These are phyloP conservation scores for Wickerhamiella nectarea DNA, from an alignment of 805 yeast genomes.

Conservation along the genomic window DNA sequence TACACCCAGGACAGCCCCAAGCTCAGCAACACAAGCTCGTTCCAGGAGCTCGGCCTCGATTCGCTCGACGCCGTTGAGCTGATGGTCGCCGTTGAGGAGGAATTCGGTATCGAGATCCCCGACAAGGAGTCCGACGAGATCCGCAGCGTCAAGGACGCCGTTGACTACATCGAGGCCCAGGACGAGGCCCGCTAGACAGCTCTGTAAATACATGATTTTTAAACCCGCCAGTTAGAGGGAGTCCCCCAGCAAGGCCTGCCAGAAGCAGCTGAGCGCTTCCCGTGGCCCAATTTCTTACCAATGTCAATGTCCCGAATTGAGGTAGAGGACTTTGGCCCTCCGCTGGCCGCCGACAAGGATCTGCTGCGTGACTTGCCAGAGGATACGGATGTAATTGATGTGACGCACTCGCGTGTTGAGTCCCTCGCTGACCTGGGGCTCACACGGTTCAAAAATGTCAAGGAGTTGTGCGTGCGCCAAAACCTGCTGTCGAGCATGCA, in stretches of 20 bases:
- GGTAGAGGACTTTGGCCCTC: not conserved
- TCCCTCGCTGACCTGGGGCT: conserved; percentile 38
- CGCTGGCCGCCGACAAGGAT: conserved; percentile 41
- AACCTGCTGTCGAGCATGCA: conserved; percentile 64
- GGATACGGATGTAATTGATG: conserved; percentile 40
- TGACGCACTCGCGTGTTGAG: conserved; percentile 43
- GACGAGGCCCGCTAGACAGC: conserved; percentile 28
- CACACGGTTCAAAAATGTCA: conserved; percentile 37
- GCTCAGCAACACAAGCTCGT: conserved; percentile 29
- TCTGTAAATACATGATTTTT: not conserved
- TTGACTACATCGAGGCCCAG: conserved; percentile 63
- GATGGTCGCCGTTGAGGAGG: conserved; percentile 91
- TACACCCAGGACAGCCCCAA: conserved; percentile 20
- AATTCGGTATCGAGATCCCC: conserved; percentile 37
- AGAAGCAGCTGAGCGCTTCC: no score
- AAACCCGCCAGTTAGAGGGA: no score
- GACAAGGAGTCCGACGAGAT: conserved; percentile 80
- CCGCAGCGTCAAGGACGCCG: conserved; percentile 86
- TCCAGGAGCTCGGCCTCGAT: conserved; percentile 69
- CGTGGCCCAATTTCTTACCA: not conserved
- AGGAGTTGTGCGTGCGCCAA: conserved; percentile 61
- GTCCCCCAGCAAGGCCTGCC: no score
- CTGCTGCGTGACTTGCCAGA: conserved; percentile 34
- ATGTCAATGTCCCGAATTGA: not conserved
- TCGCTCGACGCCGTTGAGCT: conserved; percentile 92